These are phyloP conservation scores for Leccinum subtestaceum DNA, from an alignment of 768 basidiomycete species.

Conservation along the genomic window DNA sequence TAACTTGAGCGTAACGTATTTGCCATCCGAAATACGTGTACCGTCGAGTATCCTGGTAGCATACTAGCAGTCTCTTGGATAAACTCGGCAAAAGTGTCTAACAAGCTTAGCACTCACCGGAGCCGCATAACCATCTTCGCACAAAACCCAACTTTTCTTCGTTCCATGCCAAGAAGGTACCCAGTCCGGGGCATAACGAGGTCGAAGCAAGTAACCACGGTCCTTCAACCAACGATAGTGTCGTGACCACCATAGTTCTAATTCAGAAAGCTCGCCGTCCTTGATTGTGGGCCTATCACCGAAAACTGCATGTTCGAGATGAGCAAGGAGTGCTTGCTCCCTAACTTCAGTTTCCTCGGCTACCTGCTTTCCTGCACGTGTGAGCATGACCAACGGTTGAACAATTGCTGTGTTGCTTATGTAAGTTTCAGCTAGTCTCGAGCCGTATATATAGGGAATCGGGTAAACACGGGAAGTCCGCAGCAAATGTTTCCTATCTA, in stretches of 20 bases:
- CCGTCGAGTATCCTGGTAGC: conserved; percentile 28
- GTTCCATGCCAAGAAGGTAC: conserved; percentile 18
- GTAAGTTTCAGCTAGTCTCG: too few species aligned
- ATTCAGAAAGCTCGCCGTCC: conserved; percentile 1
- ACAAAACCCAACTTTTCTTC: not conserved
- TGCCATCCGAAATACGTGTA: conserved; percentile 25
- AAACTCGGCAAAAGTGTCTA: not conserved
- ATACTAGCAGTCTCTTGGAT: conserved; percentile 16
- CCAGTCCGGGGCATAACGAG: conserved; percentile 23
- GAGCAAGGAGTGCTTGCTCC: not conserved
- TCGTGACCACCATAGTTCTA: conserved; percentile 13
- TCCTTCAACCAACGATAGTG: conserved; percentile 15
- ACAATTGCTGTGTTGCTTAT: too few species aligned
- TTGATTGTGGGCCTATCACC: not conserved
- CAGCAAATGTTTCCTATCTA: too few species aligned
- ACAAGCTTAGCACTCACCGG: not conserved
- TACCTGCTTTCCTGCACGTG: too few species aligned
- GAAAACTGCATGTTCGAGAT: not conserved
- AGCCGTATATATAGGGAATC: too few species aligned
- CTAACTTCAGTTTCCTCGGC: not conserved
- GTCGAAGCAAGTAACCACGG: conserved; percentile 16
- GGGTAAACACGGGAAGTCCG: too few species aligned
- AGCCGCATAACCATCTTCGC: conserved; percentile 4
- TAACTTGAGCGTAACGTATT: conserved; percentile 31
- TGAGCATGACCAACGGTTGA: too few species aligned